A percentile compares a stretch with the other conserved stretches of the same genome.
Evolutionary conservation across 257 asterid genomes (phyloP).

Genomic region (Lycium barbarum): DNA sequence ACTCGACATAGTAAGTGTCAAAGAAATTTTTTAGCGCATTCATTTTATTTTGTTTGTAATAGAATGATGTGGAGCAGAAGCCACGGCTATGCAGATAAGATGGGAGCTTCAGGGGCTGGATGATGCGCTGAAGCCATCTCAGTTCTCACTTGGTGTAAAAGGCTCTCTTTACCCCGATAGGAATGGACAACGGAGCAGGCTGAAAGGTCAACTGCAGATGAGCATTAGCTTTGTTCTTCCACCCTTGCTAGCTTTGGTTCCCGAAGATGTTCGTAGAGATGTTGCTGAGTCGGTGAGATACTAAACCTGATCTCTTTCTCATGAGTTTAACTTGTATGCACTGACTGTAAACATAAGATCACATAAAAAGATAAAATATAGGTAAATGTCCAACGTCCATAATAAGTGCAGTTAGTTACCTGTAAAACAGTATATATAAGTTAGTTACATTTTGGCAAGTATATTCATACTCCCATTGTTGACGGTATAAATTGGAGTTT

Average conservation of each 20-base stretch:
- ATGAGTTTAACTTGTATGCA: not conserved
- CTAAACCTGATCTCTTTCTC: constrained; percentile 10
- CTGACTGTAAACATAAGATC: not conserved
- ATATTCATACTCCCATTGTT: not conserved
- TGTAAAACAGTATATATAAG: not conserved
- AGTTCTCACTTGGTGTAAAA: constrained; percentile 71
- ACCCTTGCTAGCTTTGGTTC: constrained; percentile 74
- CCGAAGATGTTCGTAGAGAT: constrained; percentile 76
- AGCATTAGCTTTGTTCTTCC: constrained; percentile 85
- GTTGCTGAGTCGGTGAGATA: constrained; percentile 83
- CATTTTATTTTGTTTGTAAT: constrained; percentile 3
- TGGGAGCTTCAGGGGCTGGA: constrained; percentile 97
- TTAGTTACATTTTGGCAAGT: not conserved
- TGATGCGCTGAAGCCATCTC: constrained; percentile 78
- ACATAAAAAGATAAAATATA: not conserved
- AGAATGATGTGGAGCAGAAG: not conserved
- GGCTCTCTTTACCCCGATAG: constrained; percentile 86
- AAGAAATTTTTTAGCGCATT: not conserved
- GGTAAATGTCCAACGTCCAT: no score
- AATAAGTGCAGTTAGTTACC: no score
- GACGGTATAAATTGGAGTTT: not conserved
- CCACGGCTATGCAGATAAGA: constrained; percentile 57
- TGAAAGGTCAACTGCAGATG: constrained; percentile 80
- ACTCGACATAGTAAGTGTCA: constrained; percentile 80
- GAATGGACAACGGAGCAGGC: constrained; percentile 63